Base-by-base conservation (phyloP, 2,329 filamentous ascomycete species). In the Calonectria honghensis region DNA sequence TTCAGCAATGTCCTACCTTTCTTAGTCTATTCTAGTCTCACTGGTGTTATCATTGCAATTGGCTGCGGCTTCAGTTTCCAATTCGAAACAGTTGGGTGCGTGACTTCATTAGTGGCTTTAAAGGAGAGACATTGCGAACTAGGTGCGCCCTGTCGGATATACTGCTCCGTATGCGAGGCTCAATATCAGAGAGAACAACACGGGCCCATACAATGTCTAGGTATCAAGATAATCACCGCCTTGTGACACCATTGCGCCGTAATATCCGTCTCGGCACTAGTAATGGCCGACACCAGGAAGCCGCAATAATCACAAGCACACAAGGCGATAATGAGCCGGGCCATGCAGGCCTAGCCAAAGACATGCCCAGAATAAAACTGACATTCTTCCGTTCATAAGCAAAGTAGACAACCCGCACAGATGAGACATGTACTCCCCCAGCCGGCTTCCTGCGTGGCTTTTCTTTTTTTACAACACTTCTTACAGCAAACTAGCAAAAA, bases 401-500 rank as follows among this genome's bases (percentile, higher is more conserved):
- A 32, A 57, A 13, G 41, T 13, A 24, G 50, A 45, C 29, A 48
- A 11, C n/a, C 20, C 20, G 35, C 20, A 50, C 54, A 31, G 20
- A 7, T 18, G 24, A 39, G 45, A 59, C 54, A 37, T 59, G 18
- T n/a, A 16, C 11, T 37, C 54, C 20, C 35, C 32, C 31, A 59
- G 11, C n/a, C 11, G 32, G 32, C 27, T n/a, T 59, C 20, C 32
- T 48, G 32, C 54, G n/a, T 59, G 54, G 13, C 20, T 37, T 59
- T 35, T 45, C n/a, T 45, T 41, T n/a, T 41, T 18, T 67, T 54
- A 57, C 32, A 68, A 59, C 32, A 51, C 54, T 45, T 50, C 31
- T 39, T 37, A 29, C 41, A 29, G 39, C 52, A 65, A 70, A 68
- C 35, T 50, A 7, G 54, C n/a, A 76, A 68, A 69, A 68, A 20